Evolutionary conservation across 495 filamentous ascomycete genomes (phyloP), one percentile per base, ranked within the genome.

Genomic region (Penicillium flavigenum): DNA sequence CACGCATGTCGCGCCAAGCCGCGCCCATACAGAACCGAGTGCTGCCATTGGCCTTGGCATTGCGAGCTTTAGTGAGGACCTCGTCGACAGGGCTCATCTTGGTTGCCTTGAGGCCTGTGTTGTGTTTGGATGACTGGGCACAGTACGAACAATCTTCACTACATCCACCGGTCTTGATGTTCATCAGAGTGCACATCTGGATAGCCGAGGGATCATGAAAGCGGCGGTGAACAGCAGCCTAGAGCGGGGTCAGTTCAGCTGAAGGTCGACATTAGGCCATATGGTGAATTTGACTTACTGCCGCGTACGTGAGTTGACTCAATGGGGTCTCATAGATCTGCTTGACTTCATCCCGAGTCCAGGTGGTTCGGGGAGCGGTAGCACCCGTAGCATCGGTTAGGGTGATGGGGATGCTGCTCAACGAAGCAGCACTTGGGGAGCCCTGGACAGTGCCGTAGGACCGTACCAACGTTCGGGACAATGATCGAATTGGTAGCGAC

Each of bases 111-210:
- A 93, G 77, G 10, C 90, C 90, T 4, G 90, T 93, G 46, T 83
- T 69, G 78, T 95, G 86, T 42, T 87, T 86, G 17, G 86, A 89
- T 9, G 89, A 91, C 70, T 95, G 90, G 8, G 90, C 89, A 71
- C 90, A 95, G 79, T 93, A 95, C 29, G 85, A 87, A 68, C 90
- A 95, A 75, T 95, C 90, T 69, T 93, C 90, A 65, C 81, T 86
- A 71, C 90, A 95, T 26, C 90, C 90, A 47, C 90, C 90, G n/a
- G 89, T 93, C 63, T 94, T 95, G 80, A 95, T 95, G 79, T 92
- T 93, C 87, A 93, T 91, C 51, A 95, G 77, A 2, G 90, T 95
- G 77, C 90, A 93, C 76, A 93, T 88, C 67, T 95, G 90, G 67
- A 95, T 86, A 6, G 86, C 81, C 32, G 83, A 74, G 36, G 90